Base-by-base conservation (phyloP, 192 early-diverging fungal species). In the Pilobolus umbonatus region DNA sequence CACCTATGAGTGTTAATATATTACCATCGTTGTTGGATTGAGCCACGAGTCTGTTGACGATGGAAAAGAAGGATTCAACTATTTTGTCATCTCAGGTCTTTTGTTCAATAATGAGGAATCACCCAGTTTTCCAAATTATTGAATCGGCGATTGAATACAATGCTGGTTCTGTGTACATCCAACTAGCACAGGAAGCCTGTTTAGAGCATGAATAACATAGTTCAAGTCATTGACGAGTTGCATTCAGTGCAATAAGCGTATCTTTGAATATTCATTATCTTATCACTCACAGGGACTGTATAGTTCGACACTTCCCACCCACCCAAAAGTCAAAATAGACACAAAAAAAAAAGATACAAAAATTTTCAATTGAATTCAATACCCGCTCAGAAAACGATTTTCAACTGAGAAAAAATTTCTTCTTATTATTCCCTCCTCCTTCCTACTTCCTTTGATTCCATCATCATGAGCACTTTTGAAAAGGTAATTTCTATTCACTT, bases 391-490 rank as follows among this genome's bases (percentile, higher is more conserved):
- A 14, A 11, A n/a, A n/a, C n/a, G n/a, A n/a, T n/a, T n/a, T n/a
- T n/a, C n/a, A n/a, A n/a, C n/a, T n/a, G n/a, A n/a, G n/a, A n/a
- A n/a, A n/a, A n/a, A n/a, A n/a, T n/a, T n/a, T n/a, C n/a, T n/a
- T n/a, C n/a, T n/a, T n/a, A 30, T 62, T 64, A 38, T 17, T 64
- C 42, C 51, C 26, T 54, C 39, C 43, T 56, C 39, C 28, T 40
- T 64, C 45, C 40, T 56, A 43, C 24, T 56, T 30, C 51, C n/a
- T 29, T 21, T 32, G 25, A 57, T 24, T 59, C 29, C 30, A 56
- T 32, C 40, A 64, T 14, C 28, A 64, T 64, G 62, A 56, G 53
- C 62, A 64, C 62, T 56, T 64, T 64, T 25, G 53, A 64, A 55
- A 64, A 64, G 62, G 62, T 64, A 55, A 54, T 15, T 35, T 5